These are phyloP conservation scores for Tetratostichococcus sp. DNA, from an alignment of 139 green algal species.

Conservation along the genomic window DNA sequence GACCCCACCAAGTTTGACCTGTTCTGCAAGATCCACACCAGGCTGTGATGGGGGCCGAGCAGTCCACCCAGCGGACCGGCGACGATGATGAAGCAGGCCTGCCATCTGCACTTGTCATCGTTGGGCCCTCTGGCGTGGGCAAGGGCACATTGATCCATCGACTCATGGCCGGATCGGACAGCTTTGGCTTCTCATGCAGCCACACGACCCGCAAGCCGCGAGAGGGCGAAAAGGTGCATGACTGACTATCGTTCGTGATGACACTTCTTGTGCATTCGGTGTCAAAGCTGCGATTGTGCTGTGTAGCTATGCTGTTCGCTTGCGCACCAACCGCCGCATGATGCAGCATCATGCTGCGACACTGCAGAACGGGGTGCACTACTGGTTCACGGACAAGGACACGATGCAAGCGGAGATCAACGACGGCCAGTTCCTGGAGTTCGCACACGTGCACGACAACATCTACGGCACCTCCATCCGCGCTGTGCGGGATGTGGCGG, in stretches of 20 bases:
- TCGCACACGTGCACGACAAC: constrained; percentile 82
- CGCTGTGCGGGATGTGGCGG: constrained; percentile 60
- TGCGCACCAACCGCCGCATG: too few species aligned
- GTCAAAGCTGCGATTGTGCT: too few species aligned
- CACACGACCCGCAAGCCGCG: constrained; percentile 76
- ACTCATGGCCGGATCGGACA: constrained; percentile 46
- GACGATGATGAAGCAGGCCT: not conserved
- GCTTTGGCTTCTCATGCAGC: constrained; percentile 75
- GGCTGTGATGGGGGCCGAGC: not conserved
- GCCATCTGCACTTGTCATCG: constrained; percentile 65
- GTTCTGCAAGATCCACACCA: not conserved
- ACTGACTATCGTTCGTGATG: too few species aligned
- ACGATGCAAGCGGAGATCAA: constrained; percentile 65
- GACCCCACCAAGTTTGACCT: not conserved
- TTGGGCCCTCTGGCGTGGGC: constrained; percentile 79
- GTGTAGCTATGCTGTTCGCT: too few species aligned
- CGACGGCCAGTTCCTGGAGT: constrained; percentile 73
- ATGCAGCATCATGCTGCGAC: too few species aligned
- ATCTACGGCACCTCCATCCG: constrained; percentile 74
- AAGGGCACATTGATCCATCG: constrained; percentile 81
- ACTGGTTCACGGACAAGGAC: constrained; percentile 73
- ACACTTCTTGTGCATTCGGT: too few species aligned
- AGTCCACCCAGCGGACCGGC: not conserved
- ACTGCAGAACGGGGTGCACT: constrained; percentile 73
- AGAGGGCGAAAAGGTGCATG: constrained; percentile 43